These are phyloP conservation scores for Fusarium xylarioides DNA, from an alignment of 2,329 filamentous ascomycete species.

Conservation along the genomic window DNA sequence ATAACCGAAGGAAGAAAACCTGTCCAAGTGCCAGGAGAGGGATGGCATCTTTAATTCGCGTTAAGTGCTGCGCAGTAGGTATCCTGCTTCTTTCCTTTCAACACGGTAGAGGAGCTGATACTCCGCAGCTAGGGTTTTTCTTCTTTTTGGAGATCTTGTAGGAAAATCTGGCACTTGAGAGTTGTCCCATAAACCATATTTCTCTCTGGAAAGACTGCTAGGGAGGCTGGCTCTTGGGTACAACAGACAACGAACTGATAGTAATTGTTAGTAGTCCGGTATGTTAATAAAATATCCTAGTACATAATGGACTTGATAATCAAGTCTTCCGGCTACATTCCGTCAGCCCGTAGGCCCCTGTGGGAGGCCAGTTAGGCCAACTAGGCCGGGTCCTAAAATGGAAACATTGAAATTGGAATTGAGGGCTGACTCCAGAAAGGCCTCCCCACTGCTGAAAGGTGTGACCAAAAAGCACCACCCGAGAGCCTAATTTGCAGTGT, in stretches of 20 bases:
- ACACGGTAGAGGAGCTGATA: not conserved
- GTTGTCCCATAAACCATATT: not conserved
- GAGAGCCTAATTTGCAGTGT: constrained; percentile 15
- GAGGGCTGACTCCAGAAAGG: constrained; percentile 36
- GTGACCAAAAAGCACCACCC: constrained; percentile 1
- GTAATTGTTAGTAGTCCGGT: not conserved
- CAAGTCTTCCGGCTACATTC: constrained; percentile 16
- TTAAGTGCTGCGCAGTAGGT: constrained; percentile 11
- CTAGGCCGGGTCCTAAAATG: constrained; percentile 37
- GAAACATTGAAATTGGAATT: constrained; percentile 31
- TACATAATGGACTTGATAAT: not conserved
- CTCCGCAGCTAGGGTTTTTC: not conserved
- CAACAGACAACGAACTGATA: not conserved
- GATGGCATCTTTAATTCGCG: not conserved
- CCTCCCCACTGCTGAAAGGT: constrained; percentile 18
- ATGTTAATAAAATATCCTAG: constrained; percentile 5
- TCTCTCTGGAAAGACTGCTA: not conserved
- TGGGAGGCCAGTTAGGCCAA: constrained; percentile 37
- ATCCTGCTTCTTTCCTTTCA: not conserved
- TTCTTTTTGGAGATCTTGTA: not conserved
- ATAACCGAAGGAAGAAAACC: not conserved
- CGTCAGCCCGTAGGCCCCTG: constrained; percentile 22
- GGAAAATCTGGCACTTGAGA: not conserved
- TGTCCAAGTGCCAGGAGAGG: not conserved
- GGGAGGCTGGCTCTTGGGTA: not conserved